A percentile compares a stretch with the other conserved stretches of the same genome.
These are phyloP conservation scores for Auricularia heimuer DNA, from an alignment of 768 basidiomycete species.

Conservation along the genomic window DNA sequence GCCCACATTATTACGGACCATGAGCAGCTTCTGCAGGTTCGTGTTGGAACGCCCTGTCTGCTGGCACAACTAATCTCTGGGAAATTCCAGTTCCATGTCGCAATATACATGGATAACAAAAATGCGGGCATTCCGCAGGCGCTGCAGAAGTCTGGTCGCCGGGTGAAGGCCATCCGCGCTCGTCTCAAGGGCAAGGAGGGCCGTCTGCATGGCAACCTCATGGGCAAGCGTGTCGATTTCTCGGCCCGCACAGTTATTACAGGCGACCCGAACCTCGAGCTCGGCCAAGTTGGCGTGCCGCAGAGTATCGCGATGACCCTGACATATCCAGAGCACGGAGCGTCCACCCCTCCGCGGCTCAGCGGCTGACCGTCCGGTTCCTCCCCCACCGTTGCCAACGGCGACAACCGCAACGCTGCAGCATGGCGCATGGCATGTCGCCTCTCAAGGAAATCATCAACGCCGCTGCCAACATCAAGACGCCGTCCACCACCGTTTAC, in stretches of 20 bases:
- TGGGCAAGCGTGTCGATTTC: slow-evolving; percentile 99
- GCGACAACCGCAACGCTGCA: no score
- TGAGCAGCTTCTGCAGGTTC: slow-evolving; percentile 88
- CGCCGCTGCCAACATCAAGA: no score
- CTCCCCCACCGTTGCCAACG: no score
- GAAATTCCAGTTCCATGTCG: slow-evolving; percentile 77
- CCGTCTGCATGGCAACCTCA: slow-evolving; percentile 89
- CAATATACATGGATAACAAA: slow-evolving; percentile 99
- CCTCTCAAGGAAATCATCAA: no score
- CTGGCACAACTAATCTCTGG: slow-evolving; percentile 4
- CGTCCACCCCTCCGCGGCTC: no score
- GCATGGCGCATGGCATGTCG: no score
- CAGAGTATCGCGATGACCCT: slow-evolving; percentile 93
- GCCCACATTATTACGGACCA: slow-evolving; percentile 93
- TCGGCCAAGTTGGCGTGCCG: slow-evolving; percentile 97
- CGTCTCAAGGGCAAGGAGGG: slow-evolving; percentile 99
- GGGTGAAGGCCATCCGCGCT: slow-evolving; percentile 96
- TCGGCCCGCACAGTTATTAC: slow-evolving; percentile 99
- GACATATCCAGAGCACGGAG: slow-evolving; percentile 95
- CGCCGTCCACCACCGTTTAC: no score
- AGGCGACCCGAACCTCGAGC: slow-evolving; percentile 91
- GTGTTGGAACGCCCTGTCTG: slow-evolving; percentile 13
- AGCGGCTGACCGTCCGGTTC: no score
- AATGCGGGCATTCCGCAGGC: slow-evolving; percentile 98
- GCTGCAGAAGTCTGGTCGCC: slow-evolving; percentile 91